Evolutionary conservation across 805 yeast species (phyloP), one percentile per base, ranked within the genome.

Genomic region (Brettanomyces custersianus): DNA sequence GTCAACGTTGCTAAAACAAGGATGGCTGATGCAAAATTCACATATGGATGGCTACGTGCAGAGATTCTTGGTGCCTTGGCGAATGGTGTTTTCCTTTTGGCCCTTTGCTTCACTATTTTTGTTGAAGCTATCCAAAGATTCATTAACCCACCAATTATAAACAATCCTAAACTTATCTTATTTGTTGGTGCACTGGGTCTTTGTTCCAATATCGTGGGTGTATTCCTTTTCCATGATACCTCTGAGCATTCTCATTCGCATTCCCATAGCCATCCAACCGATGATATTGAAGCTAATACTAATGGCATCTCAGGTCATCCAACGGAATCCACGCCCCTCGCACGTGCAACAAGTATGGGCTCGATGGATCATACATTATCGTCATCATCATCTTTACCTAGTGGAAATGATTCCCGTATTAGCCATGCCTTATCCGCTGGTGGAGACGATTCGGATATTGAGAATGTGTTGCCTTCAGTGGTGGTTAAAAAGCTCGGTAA

Each of bases 1-100:
- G 97, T 92, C 16, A 74, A 74, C 42, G 95, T 87, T 10, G 87
- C 96, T 36, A 81, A 81, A 48, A 75, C 74, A 27, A 73, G 77
- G 49, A 75, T 77, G 20, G 92, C 95, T 1, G 92, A 86, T 55
- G 80, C 92, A 3, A 79, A 78, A 39, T 90, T 84, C 62, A 92
- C 97, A 3, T 90, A 92, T 51, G 98, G 98, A 13, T 86, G 96
- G 95, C 94, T 90, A 58, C 71, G 98, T 47, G 97, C 97, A 4
- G 98, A 90, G 59, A 88, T 90, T 36, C 67, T 90, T 41, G 98
- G 98, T 38, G 98, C 97, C 7, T 68, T 90, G 40, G 74, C 90
- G 46, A 90, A 90, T 54, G 96, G 96, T 3, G 96, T 92, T 8
- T 92, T 92, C 49, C 59, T 90, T 45, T 66, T 92, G 45, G 97